Percentiles rank a stretch among this genome's conserved stretches.
phyloP scores from a whole-genome alignment of 228 moss, liverwort and hornwort species.

The Sphagnum magellanicum region DNA sequence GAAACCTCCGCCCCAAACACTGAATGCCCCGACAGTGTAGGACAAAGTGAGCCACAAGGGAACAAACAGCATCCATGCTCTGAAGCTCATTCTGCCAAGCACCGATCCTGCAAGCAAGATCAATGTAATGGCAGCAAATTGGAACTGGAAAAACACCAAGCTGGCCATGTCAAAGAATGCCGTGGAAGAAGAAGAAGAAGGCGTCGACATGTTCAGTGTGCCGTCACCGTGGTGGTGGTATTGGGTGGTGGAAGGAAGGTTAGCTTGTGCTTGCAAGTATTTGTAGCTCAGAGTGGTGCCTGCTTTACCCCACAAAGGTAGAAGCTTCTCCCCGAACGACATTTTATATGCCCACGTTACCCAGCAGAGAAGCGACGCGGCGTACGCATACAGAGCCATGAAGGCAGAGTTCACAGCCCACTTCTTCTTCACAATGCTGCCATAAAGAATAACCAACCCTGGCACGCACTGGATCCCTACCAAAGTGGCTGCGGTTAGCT shows the following conservation, averaged over 20 bases:
- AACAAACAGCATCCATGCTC: conserved; percentile 28
- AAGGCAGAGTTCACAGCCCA: conserved; percentile 72
- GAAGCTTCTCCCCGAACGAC: conserved; percentile 57
- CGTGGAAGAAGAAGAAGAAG: not conserved
- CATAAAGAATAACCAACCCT: conserved; percentile 57
- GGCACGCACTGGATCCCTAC: conserved; percentile 66
- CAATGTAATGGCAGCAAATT: conserved; percentile 63
- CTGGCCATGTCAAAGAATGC: conserved; percentile 41
- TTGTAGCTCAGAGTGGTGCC: conserved; percentile 26
- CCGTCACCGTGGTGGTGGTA: not conserved
- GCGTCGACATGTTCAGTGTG: not conserved
- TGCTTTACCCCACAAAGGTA: conserved; percentile 54
- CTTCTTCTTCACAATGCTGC: conserved; percentile 65
- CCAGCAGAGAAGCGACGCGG: conserved; percentile 54
- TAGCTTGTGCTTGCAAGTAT: conserved; percentile 24
- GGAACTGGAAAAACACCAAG: conserved; percentile 64
- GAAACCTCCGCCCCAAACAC: conserved; percentile 30
- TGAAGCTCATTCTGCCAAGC: conserved; percentile 22
- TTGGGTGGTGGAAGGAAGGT: conserved; percentile 32
- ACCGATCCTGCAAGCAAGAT: conserved; percentile 20
- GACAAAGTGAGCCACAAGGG: conserved; percentile 28
- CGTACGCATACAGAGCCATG: conserved; percentile 68
- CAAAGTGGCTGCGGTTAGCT: conserved; percentile 42
- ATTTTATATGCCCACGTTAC: conserved; percentile 67
- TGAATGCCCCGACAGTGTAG: conserved; percentile 29